phyloP scores from a whole-genome alignment of 176 grass and related monocot genomes.

The Oryza glumipatula region DNA sequence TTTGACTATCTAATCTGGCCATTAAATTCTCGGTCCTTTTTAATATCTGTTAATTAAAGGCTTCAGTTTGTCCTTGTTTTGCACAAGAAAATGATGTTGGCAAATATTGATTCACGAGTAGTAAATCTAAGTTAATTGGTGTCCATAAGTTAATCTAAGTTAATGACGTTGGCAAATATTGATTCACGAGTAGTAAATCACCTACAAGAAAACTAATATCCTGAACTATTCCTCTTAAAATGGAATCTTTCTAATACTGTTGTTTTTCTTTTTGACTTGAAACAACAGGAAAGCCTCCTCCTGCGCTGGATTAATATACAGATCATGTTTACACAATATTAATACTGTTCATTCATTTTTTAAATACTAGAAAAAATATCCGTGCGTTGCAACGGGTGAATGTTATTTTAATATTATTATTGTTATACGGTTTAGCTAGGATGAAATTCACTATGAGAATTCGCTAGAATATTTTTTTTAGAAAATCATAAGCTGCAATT shows the following conservation, averaged over 20 bases:
- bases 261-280: neutral
- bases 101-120: neutral
- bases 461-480: too few relatives aligned
- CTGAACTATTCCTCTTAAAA: neutral
- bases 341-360: neutral
- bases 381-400: too few relatives aligned
- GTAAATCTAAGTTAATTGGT: constrained; percentile 1
- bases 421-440: too few relatives aligned
- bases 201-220: neutral
- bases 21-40: neutral
- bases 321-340: too few relatives aligned
- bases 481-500: too few relatives aligned
- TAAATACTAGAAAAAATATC: too few relatives aligned
- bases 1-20: neutral
- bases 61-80: neutral
- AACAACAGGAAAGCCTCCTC: too few relatives aligned
- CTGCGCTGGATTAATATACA: too few relatives aligned
- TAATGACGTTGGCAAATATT: neutral
- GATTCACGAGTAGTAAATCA: constrained; percentile 1
- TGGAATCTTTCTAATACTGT: neutral
- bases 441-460: too few relatives aligned
- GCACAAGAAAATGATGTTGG: too few relatives aligned
- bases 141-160: neutral
- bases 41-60: neutral
- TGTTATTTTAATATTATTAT: too few relatives aligned